Conservation (phyloP, 2,329 filamentous ascomycete species). For the Alternaria sp. region DNA sequence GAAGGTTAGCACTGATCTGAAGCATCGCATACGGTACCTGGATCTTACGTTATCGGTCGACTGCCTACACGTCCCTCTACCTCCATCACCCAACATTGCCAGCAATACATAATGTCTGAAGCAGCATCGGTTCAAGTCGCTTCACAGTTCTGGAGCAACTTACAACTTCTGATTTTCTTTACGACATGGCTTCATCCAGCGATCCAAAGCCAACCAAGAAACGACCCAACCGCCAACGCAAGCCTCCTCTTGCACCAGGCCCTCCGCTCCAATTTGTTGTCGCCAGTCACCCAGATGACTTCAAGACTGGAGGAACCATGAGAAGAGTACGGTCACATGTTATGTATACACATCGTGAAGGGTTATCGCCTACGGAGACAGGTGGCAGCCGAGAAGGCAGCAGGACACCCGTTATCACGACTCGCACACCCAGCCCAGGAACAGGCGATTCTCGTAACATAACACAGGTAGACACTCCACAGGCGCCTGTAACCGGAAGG, state of each 20-base stretch:
- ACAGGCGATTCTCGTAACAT: slow-evolving; percentile 25
- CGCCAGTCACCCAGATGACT: slow-evolving; percentile 47
- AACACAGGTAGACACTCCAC: slow-evolving; percentile 18
- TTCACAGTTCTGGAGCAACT: background rate
- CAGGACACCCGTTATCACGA: slow-evolving; percentile 14
- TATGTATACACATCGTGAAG: slow-evolving; percentile 49
- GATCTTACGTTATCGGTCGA: slow-evolving; percentile 17
- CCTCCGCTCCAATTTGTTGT: slow-evolving; percentile 46
- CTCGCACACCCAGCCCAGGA: slow-evolving; percentile 36
- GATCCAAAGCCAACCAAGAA: slow-evolving; percentile 35
- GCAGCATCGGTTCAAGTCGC: slow-evolving; percentile 2
- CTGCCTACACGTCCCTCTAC: slow-evolving; percentile 3
- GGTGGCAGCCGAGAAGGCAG: slow-evolving; percentile 29
- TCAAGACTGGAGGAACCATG: slow-evolving; percentile 43
- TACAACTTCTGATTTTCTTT: background rate
- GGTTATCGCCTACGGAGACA: slow-evolving; percentile 25
- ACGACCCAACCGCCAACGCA: slow-evolving; percentile 40
- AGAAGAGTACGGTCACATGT: slow-evolving; percentile 49
- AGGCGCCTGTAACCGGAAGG: slow-evolving; percentile 16
- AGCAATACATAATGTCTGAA: slow-evolving; percentile 10
- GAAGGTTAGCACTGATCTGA: slow-evolving; percentile 10
- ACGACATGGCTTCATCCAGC: slow-evolving; percentile 32
- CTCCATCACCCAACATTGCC: background rate
- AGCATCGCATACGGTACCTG: slow-evolving; percentile 18
- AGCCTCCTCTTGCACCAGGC: slow-evolving; percentile 45